These are phyloP conservation scores for Vitellaria paradoxa DNA, from an alignment of 179 eudicot genomes.

Conservation along the genomic window DNA sequence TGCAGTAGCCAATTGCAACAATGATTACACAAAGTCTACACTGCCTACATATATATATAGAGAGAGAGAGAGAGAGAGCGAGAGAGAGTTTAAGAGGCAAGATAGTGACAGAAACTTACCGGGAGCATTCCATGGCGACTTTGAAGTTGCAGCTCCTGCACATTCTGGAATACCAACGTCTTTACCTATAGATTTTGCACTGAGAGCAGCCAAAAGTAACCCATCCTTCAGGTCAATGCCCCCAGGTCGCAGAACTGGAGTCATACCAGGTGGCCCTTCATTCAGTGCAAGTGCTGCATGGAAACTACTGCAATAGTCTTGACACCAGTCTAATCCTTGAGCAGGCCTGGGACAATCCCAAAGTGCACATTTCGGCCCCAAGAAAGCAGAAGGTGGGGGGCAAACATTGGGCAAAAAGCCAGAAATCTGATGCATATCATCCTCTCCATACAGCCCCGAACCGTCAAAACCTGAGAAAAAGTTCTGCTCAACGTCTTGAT, in stretches of 20 bases:
- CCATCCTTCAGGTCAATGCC: constrained; percentile 94
- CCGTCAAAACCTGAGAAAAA: constrained; percentile 49
- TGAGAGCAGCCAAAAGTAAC: constrained; percentile 83
- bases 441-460: constrained; percentile 43
- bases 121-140: constrained; percentile 99
- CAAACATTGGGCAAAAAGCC: constrained; percentile 53
- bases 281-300: constrained; percentile 78
- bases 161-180: constrained; percentile 98
- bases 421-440: constrained; percentile 44
- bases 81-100: neutral
- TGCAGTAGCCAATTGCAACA: constrained; percentile 34
- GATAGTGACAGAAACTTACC: constrained; percentile 40
- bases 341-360: constrained; percentile 99
- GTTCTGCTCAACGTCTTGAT: constrained; percentile 49
- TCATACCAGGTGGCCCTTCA: constrained; percentile 93
- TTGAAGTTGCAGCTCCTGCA: constrained; percentile 98
- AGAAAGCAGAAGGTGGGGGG: constrained; percentile 90
- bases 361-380: constrained; percentile 97
- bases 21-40: neutral
- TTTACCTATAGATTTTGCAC: constrained; percentile 82
- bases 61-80: neutral
- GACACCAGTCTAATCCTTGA: constrained; percentile 72
- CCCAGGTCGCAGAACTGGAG: constrained; percentile 86
- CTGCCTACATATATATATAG: no score
- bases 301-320: constrained; percentile 76